Base-by-base conservation (phyloP, 805 yeast genomes). In the Yarrowia sp. region DNA sequence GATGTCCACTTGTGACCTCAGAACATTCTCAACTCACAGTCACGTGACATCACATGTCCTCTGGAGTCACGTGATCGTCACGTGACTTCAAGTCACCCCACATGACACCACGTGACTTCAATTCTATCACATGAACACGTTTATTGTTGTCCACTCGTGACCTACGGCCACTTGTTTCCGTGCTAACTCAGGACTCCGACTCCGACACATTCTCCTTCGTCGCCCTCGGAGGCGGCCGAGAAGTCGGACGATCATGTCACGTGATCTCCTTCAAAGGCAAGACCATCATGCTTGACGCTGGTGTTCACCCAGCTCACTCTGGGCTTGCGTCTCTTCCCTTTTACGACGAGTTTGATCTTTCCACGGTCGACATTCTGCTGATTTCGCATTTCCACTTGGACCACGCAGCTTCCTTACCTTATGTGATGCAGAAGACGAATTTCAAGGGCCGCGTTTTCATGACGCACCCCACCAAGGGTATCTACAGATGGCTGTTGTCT, bases 381-480 rank as follows among this genome's bases (percentile, higher is more conserved):
- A 88, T 94, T 64, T 88, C 96, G 68, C 99, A 94, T 74, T 94
- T 94, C 79, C 99, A 94, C 74, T 78, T 94, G 71, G 99, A 94
- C 72, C 99, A 94, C 73, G 98, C 98, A 0, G 99, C 98, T 0
- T 90, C 97, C 0, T 79, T 94, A 62, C 99, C 99, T 0, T 94
- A 92, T 70, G 98, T 94, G 46, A 91, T 94, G 97, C 97, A 91
- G 69, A 96, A 91, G 69, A 94, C 99, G 0, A 88, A 82, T 66
- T 94, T 94, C 78, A 86, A 84, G 70, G 99, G 99, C 2, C 82
- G 97, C 53, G 99, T 94, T 5, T 93, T 93, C 73, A 94, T 94
- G 99, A 94, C 99, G 29, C 97, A 94, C 74, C 98, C 99, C 6
- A 94, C 99, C 0, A 94, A 94, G 76, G 98, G 99, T 38, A 94